These are phyloP conservation scores for Pelargonium cotyledonis DNA, from an alignment of 441 rosid species.

Conservation along the genomic window DNA sequence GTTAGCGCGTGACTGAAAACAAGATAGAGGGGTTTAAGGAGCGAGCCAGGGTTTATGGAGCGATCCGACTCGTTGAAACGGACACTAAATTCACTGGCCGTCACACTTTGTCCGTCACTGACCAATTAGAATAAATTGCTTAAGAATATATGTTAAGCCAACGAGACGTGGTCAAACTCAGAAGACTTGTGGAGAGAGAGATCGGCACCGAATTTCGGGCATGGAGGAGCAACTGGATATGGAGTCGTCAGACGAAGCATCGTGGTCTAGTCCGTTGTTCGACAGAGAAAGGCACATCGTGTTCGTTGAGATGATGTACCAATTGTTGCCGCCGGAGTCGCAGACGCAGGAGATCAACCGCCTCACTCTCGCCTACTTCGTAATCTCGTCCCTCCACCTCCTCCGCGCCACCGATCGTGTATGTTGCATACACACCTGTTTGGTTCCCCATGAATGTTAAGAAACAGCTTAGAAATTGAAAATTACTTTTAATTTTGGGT, in stretches of 20 bases:
- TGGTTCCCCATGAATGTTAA: background rate
- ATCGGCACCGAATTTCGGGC: background rate
- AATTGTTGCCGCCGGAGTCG: constrained; percentile 52
- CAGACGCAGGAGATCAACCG: constrained; percentile 90
- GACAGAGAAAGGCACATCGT: constrained; percentile 56
- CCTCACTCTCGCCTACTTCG: constrained; percentile 79
- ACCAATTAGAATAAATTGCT: background rate
- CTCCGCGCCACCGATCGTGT: constrained; percentile 62
- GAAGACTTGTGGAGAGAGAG: background rate
- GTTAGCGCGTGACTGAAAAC: background rate
- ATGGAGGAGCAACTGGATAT: background rate
- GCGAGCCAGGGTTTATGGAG: background rate
- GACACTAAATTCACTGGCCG: background rate
- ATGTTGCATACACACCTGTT: constrained; percentile 2
- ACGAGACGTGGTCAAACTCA: background rate
- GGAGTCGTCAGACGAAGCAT: constrained; percentile 13
- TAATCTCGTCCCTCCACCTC: constrained; percentile 74
- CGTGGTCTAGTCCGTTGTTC: constrained; percentile 30
- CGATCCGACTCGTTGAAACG: background rate
- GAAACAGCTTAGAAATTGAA: background rate
- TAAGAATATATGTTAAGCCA: background rate
- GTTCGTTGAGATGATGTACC: constrained; percentile 74
- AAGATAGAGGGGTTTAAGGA: background rate
- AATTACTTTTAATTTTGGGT: background rate
- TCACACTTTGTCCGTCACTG: background rate